Conservation (phyloP, 768 basidiomycete species). For the Podaxis sp. region DNA sequence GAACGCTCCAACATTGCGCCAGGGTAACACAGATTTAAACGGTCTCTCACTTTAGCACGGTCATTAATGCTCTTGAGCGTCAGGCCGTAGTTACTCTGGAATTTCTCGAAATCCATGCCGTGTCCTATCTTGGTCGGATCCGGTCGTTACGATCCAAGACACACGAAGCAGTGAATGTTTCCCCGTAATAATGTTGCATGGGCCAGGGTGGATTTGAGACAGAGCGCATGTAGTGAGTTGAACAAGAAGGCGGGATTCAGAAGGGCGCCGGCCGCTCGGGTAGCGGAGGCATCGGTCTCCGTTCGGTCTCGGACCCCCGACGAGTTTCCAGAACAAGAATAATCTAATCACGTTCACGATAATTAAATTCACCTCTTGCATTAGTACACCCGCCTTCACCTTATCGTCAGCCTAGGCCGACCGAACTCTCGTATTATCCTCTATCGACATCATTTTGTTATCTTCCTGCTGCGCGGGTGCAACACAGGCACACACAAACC, state of each 20-base stretch:
- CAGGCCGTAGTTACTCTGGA: neutral
- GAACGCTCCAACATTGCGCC: neutral
- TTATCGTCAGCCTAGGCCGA: neutral
- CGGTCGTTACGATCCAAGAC: no score
- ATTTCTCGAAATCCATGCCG: neutral
- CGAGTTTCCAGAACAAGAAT: neutral
- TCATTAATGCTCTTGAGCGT: neutral
- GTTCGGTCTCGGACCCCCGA: no score
- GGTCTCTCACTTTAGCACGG: neutral
- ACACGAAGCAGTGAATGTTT: no score
- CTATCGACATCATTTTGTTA: neutral
- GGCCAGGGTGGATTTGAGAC: no score
- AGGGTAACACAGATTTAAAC: neutral
- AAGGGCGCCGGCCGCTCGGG: no score
- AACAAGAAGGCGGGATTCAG: no score
- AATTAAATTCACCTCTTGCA: no score
- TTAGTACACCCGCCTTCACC: no score
- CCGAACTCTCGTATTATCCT: neutral
- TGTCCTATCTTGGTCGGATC: neutral
- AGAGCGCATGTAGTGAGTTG: no score
- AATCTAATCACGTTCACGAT: slow-evolving; percentile 8
- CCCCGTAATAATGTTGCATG: no score
- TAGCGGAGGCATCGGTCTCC: no score
- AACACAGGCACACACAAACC: neutral
- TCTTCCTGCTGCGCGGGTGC: neutral